Base-by-base conservation (phyloP, 495 filamentous ascomycete genomes). In the Oidiodendron maius region DNA sequence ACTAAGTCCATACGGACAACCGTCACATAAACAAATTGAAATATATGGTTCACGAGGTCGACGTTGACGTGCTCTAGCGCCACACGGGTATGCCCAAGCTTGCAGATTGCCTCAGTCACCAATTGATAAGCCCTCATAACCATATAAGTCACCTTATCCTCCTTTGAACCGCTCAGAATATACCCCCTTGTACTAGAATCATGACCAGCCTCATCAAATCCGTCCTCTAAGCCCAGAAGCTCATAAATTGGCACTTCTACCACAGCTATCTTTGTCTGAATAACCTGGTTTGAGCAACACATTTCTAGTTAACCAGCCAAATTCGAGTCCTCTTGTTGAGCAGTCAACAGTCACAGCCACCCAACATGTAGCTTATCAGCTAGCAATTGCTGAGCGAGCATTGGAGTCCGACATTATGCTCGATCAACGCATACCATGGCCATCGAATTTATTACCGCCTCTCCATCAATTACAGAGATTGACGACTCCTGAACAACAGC, bases 71-170 rank as follows among this genome's bases (percentile, higher is more conserved):
- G 46, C 50, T 37, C 61, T 68, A 32, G 61, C 44, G 30, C 61
- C 67, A 48, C 74, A 77, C 50, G 50, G 63, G 8, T 61, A 68
- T 23, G 39, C 62, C 25, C 66, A 55, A 53, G 70, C 72, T 23
- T 82, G 82, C 50, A 67, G 61, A 18, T 88, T 83, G 83, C 77
- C 84, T 4, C 81, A 79, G 13, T 83, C 79, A 4, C 80, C 83
- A 5, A 54, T 62, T 3, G 58, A 66, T 10, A 69, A 69, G 15
- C 70, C 70, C 16, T 65, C 67, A 4, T 71, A 64, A 39, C 42
- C 39, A 39, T 11, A n/a, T n/a, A n/a, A n/a, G n/a, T n/a, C n/a
- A 28, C 47, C 38, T 15, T 63, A 66, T 28, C 23, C 40, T 22
- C 36, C 30, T 3, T 37, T 37, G 11, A 50, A 62, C 51, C 52